Conservation (phyloP, 176 grass and related monocot species). For the Melocanna baccifera region DNA sequence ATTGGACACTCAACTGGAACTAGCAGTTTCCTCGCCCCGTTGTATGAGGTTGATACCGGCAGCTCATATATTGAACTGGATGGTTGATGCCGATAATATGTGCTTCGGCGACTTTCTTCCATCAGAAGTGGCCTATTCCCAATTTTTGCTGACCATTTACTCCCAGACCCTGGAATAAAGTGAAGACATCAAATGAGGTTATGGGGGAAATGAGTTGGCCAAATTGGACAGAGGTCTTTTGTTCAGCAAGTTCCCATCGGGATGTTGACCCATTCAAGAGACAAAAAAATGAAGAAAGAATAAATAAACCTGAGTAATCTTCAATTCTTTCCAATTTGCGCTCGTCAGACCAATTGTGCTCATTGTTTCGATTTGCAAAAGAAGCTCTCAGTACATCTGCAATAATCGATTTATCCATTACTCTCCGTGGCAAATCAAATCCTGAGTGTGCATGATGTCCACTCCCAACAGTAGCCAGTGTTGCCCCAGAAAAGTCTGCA, state of each 20-base stretch:
- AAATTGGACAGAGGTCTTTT: not conserved
- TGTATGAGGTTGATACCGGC: conserved; percentile 55
- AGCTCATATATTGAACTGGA: conserved; percentile 51
- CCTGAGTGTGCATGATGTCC: conserved; percentile 27
- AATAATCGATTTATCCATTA: conserved; percentile 37
- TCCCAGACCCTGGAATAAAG: conserved; percentile 46
- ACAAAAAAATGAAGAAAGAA: not conserved
- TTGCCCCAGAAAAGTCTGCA: conserved; percentile 48
- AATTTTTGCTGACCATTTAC: conserved; percentile 48
- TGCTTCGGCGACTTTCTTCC: conserved; percentile 69
- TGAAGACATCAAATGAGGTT: not conserved
- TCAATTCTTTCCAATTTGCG: conserved; percentile 55
- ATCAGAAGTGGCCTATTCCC: conserved; percentile 57
- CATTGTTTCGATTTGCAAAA: conserved; percentile 50
- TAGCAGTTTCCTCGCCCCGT: conserved; percentile 59
- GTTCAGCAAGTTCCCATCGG: not conserved
- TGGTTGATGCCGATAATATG: conserved; percentile 58
- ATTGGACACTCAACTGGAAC: conserved; percentile 61
- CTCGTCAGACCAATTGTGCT: conserved; percentile 51
- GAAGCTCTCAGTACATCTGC: conserved; percentile 52
- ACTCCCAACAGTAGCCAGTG: conserved; percentile 49
- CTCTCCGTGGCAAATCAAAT: conserved; percentile 49
- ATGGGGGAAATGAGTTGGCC: not conserved
- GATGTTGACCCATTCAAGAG: conserved; percentile 1
- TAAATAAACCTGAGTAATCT: conserved; percentile 63